phyloP scores from a whole-genome alignment of 257 asterid genomes.

The Solanum chiquidenum region DNA sequence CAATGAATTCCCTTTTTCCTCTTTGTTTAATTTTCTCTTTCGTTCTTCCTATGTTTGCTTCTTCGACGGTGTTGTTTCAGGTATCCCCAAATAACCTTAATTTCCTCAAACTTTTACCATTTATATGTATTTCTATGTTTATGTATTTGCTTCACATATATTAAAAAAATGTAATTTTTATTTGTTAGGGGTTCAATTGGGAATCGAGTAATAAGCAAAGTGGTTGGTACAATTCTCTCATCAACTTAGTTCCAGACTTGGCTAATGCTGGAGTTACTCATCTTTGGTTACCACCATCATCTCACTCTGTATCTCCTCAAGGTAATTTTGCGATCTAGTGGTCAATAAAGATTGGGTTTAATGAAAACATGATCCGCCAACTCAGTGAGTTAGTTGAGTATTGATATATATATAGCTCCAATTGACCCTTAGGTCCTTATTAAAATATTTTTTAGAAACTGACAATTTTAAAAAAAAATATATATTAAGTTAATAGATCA shows the following conservation, averaged over 20 bases:
- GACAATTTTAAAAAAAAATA: too few species aligned
- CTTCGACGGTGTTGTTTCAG: background rate
- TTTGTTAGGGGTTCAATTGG: background rate
- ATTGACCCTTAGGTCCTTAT: too few species aligned
- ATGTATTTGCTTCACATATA: too few species aligned
- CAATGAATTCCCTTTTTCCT: background rate
- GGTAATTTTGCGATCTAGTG: background rate
- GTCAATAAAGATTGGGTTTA: fast-evolving
- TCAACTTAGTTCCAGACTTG: background rate
- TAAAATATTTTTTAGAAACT: too few species aligned
- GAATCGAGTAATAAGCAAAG: background rate
- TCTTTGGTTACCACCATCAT: background rate
- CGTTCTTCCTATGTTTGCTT: background rate
- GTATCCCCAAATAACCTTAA: background rate
- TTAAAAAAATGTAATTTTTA: background rate
- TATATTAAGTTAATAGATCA: too few species aligned
- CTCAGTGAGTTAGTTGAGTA: background rate
- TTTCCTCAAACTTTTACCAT: background rate
- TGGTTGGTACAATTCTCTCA: background rate
- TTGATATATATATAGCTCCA: too few species aligned
- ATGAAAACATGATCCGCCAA: too few species aligned
- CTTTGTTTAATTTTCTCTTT: background rate
- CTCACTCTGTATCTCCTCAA: background rate
- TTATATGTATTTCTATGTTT: too few species aligned
- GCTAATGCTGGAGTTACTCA: background rate